Evolutionary conservation across 257 asterid species (phyloP).

Genomic region (Penstemon newberryi): DNA sequence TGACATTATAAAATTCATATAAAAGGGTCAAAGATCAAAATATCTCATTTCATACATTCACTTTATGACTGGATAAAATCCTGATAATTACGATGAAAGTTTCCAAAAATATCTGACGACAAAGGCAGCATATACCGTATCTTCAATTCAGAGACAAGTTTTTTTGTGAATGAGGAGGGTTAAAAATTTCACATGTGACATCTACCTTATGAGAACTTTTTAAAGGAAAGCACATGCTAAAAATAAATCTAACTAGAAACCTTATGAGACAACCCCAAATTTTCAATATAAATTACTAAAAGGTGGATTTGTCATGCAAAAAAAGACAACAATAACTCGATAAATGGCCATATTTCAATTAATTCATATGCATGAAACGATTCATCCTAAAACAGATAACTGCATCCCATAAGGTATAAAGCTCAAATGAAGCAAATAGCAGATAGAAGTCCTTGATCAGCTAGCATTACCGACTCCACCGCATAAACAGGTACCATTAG

Average conservation of each 20-base stretch:
- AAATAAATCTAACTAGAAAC: too few relatives aligned
- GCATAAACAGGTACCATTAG: slow-evolving; percentile 99
- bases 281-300: too few relatives aligned
- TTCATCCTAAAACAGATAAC: background rate
- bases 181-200: too few relatives aligned
- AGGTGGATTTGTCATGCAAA: too few relatives aligned
- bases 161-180: background rate
- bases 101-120: background rate
- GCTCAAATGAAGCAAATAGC: slow-evolving; percentile 18
- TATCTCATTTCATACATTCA: background rate
- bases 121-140: background rate
- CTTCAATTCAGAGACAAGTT: background rate
- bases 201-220: too few relatives aligned
- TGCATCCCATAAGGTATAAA: background rate
- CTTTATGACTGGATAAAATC: too few relatives aligned
- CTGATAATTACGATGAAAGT: background rate
- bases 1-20: background rate
- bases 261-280: too few relatives aligned
- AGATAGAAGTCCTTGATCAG: slow-evolving; percentile 17
- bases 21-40: slow-evolving; percentile 1
- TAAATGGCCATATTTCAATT: background rate
- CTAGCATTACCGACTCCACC: slow-evolving; percentile 74
- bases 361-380: background rate
- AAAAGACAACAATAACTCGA: too few relatives aligned
- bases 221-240: too few relatives aligned